Evolutionary conservation across 352 stramenopile species (phyloP), one percentile per base, ranked within the genome.

Genomic region (Globisporangium viniferum): DNA sequence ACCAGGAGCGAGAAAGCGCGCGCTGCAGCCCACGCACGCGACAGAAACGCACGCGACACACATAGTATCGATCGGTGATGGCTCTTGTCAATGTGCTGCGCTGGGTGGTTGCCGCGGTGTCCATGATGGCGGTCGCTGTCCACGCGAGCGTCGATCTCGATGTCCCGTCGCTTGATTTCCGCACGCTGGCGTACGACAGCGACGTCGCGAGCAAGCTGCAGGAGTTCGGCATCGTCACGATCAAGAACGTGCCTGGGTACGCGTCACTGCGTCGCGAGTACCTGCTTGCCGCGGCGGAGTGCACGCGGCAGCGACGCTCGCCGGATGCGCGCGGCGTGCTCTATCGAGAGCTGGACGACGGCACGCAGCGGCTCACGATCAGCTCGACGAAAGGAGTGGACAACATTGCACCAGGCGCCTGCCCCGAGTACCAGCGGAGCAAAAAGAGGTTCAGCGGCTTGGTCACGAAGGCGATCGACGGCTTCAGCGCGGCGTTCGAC

Each of bases 321-420:
- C 1, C 18, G 3, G 57, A 29, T 8, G 15, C 22, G 0, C 35
- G 27, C 31, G 69, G 64, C 22, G 36, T 71, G 10, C 64, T 74
- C 27, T 59, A 51, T 31, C 58, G 59, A 2, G 44, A 54, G 49
- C 67, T 74, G 29, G 57, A 63, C 22, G 69, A 74, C 49, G 69
- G 69, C 58, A 74, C 69, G 29, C 44, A 71, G 64, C 69, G 69
- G 7, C 62, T 68, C 33, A 74, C 69, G 15, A 55, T 71, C 49
- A 59, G 67, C 27, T 66, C 69, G 29, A 41, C 49, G 12, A 55
- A 62, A 46, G 69, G 66, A 22, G 29, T 54, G 18, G 69, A 74
- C 44, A 33, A 44, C 14, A 53, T 74, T 2, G 64, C 48, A 3
- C 20, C 18, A 9, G 18, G 14, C 2, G 53, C 29, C 24, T 74